Conservation (phyloP, 257 asterid species). For the Nicotiana obtusifolia region DNA sequence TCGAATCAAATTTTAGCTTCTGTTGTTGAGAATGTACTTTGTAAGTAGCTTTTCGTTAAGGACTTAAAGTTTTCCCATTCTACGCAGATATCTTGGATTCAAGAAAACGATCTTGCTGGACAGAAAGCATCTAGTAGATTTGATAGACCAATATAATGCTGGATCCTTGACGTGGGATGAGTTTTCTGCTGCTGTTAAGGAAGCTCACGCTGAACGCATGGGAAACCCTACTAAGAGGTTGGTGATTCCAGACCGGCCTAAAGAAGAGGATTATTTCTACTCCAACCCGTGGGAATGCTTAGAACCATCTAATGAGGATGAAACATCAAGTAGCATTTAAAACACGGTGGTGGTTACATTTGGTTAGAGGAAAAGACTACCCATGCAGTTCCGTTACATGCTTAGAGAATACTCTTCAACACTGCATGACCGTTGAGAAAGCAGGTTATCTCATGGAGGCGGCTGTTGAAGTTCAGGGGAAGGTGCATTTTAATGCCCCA, state of each 20-base stretch:
- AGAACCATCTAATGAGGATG: conserved; percentile 18
- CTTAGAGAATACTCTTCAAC: background rate
- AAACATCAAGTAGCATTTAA: background rate
- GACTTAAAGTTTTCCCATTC: background rate
- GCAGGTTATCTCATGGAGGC: background rate
- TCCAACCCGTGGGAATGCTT: conserved; percentile 66
- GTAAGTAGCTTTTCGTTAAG: background rate
- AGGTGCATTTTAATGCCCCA: conserved; percentile 8
- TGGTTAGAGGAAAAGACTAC: background rate
- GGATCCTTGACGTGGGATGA: conserved; percentile 45
- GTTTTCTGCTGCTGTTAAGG: conserved; percentile 37
- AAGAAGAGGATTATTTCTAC: conserved; percentile 64
- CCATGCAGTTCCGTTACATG: background rate
- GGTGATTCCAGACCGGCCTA: conserved; percentile 36
- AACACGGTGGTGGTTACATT: background rate
- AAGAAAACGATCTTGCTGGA: conserved; percentile 50
- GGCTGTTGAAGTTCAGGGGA: background rate
- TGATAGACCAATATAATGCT: conserved; percentile 34
- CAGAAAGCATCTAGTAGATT: conserved; percentile 34
- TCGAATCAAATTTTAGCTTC: background rate
- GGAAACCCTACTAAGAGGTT: conserved; percentile 40
- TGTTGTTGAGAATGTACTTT: background rate
- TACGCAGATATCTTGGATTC: conserved; percentile 43
- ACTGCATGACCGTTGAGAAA: background rate
- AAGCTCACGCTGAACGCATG: conserved; percentile 34